Evolutionary conservation across 208 protist species (phyloP).

Genomic region (Spongospora subterranea): DNA sequence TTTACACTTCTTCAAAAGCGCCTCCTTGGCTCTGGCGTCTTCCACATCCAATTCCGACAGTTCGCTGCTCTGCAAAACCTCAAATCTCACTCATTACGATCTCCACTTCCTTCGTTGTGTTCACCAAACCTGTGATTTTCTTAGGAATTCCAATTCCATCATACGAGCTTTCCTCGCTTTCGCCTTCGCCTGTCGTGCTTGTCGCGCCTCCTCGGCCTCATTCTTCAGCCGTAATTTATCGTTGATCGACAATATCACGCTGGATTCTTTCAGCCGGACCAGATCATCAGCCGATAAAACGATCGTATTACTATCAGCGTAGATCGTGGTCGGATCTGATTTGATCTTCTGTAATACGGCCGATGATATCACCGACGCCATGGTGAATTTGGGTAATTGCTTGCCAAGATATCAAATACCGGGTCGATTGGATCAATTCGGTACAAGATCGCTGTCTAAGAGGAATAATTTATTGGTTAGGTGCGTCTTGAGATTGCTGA

Average conservation of each 20-base stretch:
- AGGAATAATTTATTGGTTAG: not conserved
- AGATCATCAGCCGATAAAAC: not conserved
- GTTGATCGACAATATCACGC: not conserved
- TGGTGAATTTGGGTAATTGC: not conserved
- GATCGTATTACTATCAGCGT: constrained; percentile 4
- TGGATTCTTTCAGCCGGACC: constrained; percentile 3
- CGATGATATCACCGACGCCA: not conserved
- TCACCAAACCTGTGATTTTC: constrained; percentile 33
- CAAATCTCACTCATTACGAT: not conserved
- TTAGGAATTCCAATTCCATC: constrained; percentile 22
- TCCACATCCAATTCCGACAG: constrained; percentile 25
- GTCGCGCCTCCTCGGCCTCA: not conserved
- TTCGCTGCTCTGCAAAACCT: not conserved
- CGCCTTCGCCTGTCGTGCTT: not conserved
- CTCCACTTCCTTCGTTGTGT: not conserved
- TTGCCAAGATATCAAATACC: not conserved
- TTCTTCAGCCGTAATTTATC: not conserved
- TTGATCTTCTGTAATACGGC: not conserved
- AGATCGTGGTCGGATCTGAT: not conserved
- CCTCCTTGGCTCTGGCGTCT: not conserved
- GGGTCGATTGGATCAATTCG: not conserved
- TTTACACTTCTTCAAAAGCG: not conserved
- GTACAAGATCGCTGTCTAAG: not conserved
- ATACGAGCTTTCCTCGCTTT: constrained; percentile 55
- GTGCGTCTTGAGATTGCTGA: not conserved